These are phyloP conservation scores for Pythium rhizo-oryzae DNA, from an alignment of 352 stramenopile species.

Conservation along the genomic window DNA sequence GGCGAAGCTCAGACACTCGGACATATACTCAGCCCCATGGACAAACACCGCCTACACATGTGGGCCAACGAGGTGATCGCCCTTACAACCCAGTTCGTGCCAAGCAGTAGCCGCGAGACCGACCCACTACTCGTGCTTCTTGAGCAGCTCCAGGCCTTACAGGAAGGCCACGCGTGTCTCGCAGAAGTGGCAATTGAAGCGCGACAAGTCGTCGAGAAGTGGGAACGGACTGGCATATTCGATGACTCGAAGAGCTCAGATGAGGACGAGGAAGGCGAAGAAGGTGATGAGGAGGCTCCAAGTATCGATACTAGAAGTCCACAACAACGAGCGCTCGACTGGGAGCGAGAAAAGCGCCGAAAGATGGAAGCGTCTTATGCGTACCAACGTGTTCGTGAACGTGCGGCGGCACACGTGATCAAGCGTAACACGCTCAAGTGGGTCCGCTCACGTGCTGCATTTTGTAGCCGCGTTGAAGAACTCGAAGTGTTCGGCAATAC, in stretches of 20 bases:
- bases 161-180: constrained; percentile 59
- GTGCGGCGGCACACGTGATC: constrained; percentile 58
- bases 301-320: not conserved
- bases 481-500: constrained; percentile 66
- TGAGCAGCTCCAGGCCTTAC: constrained; percentile 56
- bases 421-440: constrained; percentile 62
- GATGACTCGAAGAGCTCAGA: constrained; percentile 28
- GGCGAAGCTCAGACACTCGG: constrained; percentile 18
- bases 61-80: constrained; percentile 48
- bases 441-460: constrained; percentile 51
- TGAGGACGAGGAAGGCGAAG: constrained; percentile 12
- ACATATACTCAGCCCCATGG: constrained; percentile 47
- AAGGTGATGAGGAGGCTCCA: not conserved
- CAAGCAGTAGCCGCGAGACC: constrained; percentile 43
- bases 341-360: constrained; percentile 9
- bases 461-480: constrained; percentile 59
- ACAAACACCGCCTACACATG: constrained; percentile 40
- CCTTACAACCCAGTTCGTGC: constrained; percentile 46
- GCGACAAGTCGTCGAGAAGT: constrained; percentile 48
- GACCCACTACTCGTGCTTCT: constrained; percentile 57
- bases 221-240: constrained; percentile 59
- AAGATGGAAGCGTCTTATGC: constrained; percentile 48
- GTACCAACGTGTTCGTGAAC: constrained; percentile 59
- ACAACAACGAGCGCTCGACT: not conserved
- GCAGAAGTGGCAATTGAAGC: constrained; percentile 55